Evolutionary conservation across 768 basidiomycete genomes (phyloP).

Genomic region (Calocera viscosa): DNA sequence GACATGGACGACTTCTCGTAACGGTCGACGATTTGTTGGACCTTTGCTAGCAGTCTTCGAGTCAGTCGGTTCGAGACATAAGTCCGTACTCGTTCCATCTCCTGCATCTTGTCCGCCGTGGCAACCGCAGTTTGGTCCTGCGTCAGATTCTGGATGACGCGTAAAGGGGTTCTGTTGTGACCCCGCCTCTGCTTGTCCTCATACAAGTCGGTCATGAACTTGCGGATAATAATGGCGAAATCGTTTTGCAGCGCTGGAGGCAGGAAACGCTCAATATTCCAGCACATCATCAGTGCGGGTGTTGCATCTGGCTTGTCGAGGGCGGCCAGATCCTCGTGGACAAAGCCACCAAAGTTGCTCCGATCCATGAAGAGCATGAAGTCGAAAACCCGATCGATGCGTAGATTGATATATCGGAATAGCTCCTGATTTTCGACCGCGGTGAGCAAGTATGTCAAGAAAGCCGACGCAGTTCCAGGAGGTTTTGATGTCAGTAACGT

Average conservation of each 20-base stretch:
- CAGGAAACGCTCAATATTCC: slow-evolving; percentile 87
- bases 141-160: slow-evolving; percentile 51
- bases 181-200: slow-evolving; percentile 48
- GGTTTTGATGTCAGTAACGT: slow-evolving; percentile 91
- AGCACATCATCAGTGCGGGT: slow-evolving; percentile 66
- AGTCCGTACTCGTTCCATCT: slow-evolving; percentile 52
- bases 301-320: slow-evolving; percentile 50
- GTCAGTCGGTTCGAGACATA: slow-evolving; percentile 75
- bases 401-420: slow-evolving; percentile 83
- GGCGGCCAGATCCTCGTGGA: slow-evolving; percentile 68
- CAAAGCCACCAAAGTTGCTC: slow-evolving; percentile 79
- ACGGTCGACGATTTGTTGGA: slow-evolving; percentile 46
- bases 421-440: slow-evolving; percentile 91
- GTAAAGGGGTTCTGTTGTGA: slow-evolving; percentile 58
- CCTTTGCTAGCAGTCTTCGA: slow-evolving; percentile 57
- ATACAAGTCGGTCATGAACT: slow-evolving; percentile 77
- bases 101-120: slow-evolving; percentile 55
- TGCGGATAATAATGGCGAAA: slow-evolving; percentile 59
- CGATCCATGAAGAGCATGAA: slow-evolving; percentile 91
- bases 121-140: slow-evolving; percentile 48
- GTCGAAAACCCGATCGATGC: slow-evolving; percentile 83
- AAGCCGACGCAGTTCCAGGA: slow-evolving; percentile 86
- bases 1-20: slow-evolving; percentile 44
- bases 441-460: slow-evolving; percentile 86
- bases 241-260: slow-evolving; percentile 69